These are phyloP conservation scores for Adenanthera pavonina DNA, from an alignment of 306 rosid genomes.

Conservation along the genomic window DNA sequence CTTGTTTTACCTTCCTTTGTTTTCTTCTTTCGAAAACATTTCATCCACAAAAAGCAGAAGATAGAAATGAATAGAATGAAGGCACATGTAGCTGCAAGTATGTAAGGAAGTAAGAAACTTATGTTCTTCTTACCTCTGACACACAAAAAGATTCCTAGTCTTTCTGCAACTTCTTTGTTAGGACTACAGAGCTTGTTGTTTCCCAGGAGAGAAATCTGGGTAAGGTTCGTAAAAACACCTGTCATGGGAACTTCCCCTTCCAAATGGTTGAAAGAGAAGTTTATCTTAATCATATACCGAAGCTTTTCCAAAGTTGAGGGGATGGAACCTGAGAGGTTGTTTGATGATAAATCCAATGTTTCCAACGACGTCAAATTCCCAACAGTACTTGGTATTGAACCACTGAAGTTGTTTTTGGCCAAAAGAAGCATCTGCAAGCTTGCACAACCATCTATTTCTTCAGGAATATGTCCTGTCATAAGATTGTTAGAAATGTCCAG, in stretches of 20 bases:
- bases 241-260: slow-evolving; percentile 48
- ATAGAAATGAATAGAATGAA: slow-evolving; percentile 18
- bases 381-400: slow-evolving; percentile 42
- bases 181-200: slow-evolving; percentile 46
- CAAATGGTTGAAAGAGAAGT: slow-evolving; percentile 54
- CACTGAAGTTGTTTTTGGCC: slow-evolving; percentile 47
- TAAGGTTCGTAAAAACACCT: slow-evolving; percentile 48
- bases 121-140: slow-evolving; percentile 26
- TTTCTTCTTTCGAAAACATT: slow-evolving; percentile 22
- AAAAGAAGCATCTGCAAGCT: slow-evolving; percentile 33
- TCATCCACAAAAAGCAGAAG: slow-evolving; percentile 29
- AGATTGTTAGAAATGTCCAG: slow-evolving; percentile 39
- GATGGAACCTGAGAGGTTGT: slow-evolving; percentile 47
- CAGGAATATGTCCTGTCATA: slow-evolving; percentile 44
- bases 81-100: slow-evolving; percentile 40
- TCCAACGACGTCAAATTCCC: slow-evolving; percentile 38
- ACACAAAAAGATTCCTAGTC: slow-evolving; percentile 28
- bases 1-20: slow-evolving; percentile 4
- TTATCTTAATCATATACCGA: slow-evolving; percentile 20
- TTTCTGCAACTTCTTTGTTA: slow-evolving; percentile 38
- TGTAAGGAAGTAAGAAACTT: slow-evolving; percentile 26
- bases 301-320: slow-evolving; percentile 47
- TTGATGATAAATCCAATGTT: slow-evolving; percentile 52
- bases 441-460: not conserved
- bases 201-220: slow-evolving; percentile 38